Evolutionary conservation across 331 rosid genomes (phyloP), one percentile per base, ranked within the genome.

Genomic region (Arachis monticola): DNA sequence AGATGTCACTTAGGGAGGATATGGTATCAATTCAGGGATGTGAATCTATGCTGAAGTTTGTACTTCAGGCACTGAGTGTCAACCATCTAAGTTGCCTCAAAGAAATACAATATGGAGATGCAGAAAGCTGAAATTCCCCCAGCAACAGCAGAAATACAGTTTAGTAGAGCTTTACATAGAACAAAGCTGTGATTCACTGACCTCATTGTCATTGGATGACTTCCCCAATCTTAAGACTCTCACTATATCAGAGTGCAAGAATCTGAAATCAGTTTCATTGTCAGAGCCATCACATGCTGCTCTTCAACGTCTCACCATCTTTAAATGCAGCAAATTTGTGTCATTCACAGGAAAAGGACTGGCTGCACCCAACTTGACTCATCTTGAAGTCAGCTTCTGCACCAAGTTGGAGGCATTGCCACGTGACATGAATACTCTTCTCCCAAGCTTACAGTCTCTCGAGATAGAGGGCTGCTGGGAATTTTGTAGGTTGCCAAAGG

Each of bases 381-480:
- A 1, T n/a, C 6, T 53, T 2, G 5, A 2, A 0, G 27, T 53
- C 59, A 4, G 3, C 27, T 5, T 1, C 5, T 72, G 77, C 53
- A n/a, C 12, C 13, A 60, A 60, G 22, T 46, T 72, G 44, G 47
- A 5, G 40, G 60, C 77, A 30, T 41, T 72, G 32, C 77, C 77
- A 8, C 31, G 6, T 31, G 17, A 7, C 17, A 64, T 75, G 63
- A 32, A 40, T 7, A 42, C 1, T 48, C 64, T 64, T 41, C 57
- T 75, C 5, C 53, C 46, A 53, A 41, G 46, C 12, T 42, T 75
- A 17, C 5, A 48, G 22, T 4, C 12, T 22, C 56, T 64, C 10
- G 1, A 0, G 0, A 13, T 75, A 52, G 4, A 3, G 0, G 27
- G 10, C 22, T 75, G 79, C 68, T 57, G 72, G 42, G 51, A 75